Conservation (phyloP, 805 yeast species). For the Kodamaea kaohsiungensis region DNA sequence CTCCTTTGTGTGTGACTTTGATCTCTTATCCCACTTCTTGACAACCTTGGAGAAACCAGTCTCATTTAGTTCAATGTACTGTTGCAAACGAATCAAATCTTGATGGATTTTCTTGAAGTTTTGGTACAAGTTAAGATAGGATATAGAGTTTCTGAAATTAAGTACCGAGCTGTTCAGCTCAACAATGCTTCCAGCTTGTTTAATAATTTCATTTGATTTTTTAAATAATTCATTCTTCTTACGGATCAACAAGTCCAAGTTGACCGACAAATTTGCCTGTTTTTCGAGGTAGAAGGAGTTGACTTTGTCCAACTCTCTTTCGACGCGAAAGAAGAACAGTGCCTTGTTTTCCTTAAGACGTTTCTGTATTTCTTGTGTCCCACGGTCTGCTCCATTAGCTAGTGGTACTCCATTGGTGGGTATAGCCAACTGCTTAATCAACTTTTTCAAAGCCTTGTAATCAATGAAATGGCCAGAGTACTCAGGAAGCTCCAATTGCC, state of each 20-base stretch:
- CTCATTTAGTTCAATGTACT: conserved; percentile 90
- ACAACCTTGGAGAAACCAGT: conserved; percentile 94
- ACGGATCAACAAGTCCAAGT: conserved; percentile 72
- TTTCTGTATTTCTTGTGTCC: conserved; percentile 30
- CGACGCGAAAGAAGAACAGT: conserved; percentile 83
- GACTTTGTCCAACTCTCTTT: conserved; percentile 93
- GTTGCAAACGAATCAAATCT: conserved; percentile 86
- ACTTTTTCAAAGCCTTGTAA: conserved; percentile 89
- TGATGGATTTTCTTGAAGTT: conserved; percentile 87
- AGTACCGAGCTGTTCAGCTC: conserved; percentile 4
- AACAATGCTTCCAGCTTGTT: conserved; percentile 3
- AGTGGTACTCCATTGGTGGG: conserved; percentile 25
- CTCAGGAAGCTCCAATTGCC: conserved; percentile 94
- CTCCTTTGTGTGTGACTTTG: conserved; percentile 93
- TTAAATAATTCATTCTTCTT: conserved; percentile 59
- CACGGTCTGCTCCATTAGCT: neutral
- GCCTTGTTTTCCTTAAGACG: conserved; percentile 86
- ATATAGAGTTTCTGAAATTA: conserved; percentile 64
- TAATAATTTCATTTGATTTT: conserved; percentile 17
- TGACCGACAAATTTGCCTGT: conserved; percentile 81
- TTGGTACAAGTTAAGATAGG: conserved; percentile 80
- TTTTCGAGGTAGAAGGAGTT: conserved; percentile 89
- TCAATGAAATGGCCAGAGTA: conserved; percentile 92
- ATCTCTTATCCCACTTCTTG: conserved; percentile 97
- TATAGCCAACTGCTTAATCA: conserved; percentile 76